These are phyloP conservation scores for Microdochium nivale DNA, from an alignment of 2,329 filamentous ascomycete species.

Conservation along the genomic window DNA sequence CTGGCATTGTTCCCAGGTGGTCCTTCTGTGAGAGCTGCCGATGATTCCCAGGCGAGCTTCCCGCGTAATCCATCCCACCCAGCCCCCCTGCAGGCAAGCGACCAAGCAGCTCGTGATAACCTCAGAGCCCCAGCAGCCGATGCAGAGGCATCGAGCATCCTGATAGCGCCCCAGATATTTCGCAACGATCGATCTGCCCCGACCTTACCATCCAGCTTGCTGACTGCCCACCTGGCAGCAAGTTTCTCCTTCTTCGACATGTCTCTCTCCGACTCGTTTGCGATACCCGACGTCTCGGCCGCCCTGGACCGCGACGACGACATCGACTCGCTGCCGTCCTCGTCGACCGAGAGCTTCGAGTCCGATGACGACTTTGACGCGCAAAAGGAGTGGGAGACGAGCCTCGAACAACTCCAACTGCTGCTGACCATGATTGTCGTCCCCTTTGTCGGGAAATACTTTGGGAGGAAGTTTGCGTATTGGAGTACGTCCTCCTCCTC, in stretches of 20 bases:
- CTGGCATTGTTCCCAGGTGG: too few relatives aligned
- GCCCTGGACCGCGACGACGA: conserved; percentile 43
- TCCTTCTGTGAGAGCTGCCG: too few relatives aligned
- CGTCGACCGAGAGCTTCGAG: conserved; percentile 37
- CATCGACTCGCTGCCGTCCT: conserved; percentile 56
- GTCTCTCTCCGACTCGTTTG: conserved; percentile 38
- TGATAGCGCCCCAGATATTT: too few relatives aligned
- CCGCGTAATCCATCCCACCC: too few relatives aligned
- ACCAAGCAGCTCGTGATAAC: too few relatives aligned
- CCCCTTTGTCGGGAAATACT: conserved; percentile 88
- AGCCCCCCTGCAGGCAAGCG: too few relatives aligned
- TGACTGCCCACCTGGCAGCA: conserved; percentile 14
- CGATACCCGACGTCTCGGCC: conserved; percentile 37
- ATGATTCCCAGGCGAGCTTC: too few relatives aligned
- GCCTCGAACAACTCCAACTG: conserved; percentile 85
- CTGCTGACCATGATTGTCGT: conserved; percentile 91
- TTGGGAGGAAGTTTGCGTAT: conserved; percentile 90
- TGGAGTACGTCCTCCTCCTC: conserved; percentile 61
- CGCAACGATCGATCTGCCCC: too few relatives aligned
- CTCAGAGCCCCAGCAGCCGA: too few relatives aligned
- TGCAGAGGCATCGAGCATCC: too few relatives aligned
- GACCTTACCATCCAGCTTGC: conserved; percentile 2
- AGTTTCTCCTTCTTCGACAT: conserved; percentile 15
- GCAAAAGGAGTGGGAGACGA: conserved; percentile 91
- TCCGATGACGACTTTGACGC: conserved; percentile 69